phyloP scores from a whole-genome alignment of 441 rosid species.

The Daphne laureola region DNA sequence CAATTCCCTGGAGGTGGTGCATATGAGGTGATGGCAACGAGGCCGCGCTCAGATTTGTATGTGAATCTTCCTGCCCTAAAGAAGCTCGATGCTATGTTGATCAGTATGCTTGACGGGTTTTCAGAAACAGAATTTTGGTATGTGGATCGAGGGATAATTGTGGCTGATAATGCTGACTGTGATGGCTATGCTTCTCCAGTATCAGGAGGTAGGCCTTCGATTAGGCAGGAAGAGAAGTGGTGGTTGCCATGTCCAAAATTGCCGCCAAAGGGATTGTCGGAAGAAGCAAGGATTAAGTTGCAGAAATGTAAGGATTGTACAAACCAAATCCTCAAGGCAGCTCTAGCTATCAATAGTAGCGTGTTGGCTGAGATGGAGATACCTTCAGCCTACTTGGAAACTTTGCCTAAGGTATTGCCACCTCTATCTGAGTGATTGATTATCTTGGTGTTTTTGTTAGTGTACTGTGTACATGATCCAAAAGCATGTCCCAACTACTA shows the following conservation, averaged over 20 bases:
- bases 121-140: conserved; percentile 74
- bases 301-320: conserved; percentile 88
- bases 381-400: conserved; percentile 74
- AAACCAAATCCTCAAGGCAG: conserved; percentile 91
- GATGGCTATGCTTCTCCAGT: conserved; percentile 38
- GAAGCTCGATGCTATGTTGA: conserved; percentile 91
- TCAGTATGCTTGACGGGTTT: conserved; percentile 74
- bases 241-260: conserved; percentile 96
- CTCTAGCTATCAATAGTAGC: conserved; percentile 89
- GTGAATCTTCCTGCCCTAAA: conserved; percentile 86
- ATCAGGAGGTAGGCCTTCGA: conserved; percentile 51
- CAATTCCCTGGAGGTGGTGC: conserved; percentile 95
- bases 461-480: neutral
- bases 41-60: conserved; percentile 81
- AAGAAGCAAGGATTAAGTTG: conserved; percentile 67
- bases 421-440: neutral
- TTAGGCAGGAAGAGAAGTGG: conserved; percentile 98
- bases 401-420: conserved; percentile 68
- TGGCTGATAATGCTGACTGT: conserved; percentile 50
- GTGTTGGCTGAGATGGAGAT: conserved; percentile 93
- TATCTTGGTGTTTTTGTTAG: neutral
- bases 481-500: neutral
- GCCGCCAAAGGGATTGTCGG: conserved; percentile 64
- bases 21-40: conserved; percentile 83
- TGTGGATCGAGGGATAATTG: conserved; percentile 75